A percentile compares a stretch with the other conserved stretches of the same genome.
These are phyloP conservation scores for Grifola frondosa DNA, from an alignment of 1,284 basidiomycete genomes.

Conservation along the genomic window DNA sequence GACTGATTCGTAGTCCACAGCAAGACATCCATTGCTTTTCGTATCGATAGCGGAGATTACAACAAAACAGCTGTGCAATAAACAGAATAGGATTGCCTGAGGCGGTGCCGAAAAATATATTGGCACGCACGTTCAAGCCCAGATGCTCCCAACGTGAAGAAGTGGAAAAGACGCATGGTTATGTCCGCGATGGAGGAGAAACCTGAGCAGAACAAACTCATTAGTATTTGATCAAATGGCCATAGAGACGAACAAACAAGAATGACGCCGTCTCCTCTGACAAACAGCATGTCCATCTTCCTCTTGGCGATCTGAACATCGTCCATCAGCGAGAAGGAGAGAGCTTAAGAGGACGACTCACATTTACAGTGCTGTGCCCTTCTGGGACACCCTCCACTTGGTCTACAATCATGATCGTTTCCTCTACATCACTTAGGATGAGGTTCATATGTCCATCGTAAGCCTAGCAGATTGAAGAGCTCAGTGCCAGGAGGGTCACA, in stretches of 20 bases:
- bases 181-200: constrained; percentile 68
- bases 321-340: constrained; percentile 1
- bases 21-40: too few species aligned
- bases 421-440: constrained; percentile 96
- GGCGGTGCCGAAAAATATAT: constrained; percentile 36
- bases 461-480: constrained; percentile 55
- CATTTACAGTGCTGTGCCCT: constrained; percentile 60
- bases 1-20: too few species aligned
- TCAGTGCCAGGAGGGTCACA: constrained; percentile 9
- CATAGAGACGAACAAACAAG: constrained; percentile 55
- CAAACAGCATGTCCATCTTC: constrained; percentile 98
- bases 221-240: background rate
- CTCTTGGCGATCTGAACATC: constrained; percentile 82
- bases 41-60: too few species aligned
- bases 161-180: constrained; percentile 10
- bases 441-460: constrained; percentile 99
- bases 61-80: constrained; percentile 1
- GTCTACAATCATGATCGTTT: constrained; percentile 93
- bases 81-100: constrained; percentile 2
- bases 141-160: background rate
- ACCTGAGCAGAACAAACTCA: constrained; percentile 46
- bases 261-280: constrained; percentile 94
- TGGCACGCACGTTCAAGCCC: constrained; percentile 19
- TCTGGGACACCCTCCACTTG: constrained; percentile 53
- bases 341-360: constrained; percentile 31